A percentile compares a stretch with the other conserved stretches of the same genome.
These are phyloP conservation scores for Trametes cubensis DNA, from an alignment of 768 basidiomycete genomes.

Conservation along the genomic window DNA sequence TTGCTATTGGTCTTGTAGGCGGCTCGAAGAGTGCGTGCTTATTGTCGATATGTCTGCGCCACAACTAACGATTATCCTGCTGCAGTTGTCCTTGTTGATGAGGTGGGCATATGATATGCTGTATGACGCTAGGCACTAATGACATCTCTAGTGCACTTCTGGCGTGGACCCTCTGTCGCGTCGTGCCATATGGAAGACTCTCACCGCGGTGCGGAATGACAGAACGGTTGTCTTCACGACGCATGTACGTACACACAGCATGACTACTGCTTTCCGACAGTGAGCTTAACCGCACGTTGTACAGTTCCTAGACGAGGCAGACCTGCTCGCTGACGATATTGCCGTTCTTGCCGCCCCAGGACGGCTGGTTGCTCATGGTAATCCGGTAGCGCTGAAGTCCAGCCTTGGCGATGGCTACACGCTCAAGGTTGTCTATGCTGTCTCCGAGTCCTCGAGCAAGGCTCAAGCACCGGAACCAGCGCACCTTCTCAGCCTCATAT, in stretches of 20 bases:
- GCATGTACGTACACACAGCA: conserved; percentile 61
- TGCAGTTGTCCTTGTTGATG: conserved; percentile 31
- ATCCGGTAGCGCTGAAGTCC: conserved; percentile 73
- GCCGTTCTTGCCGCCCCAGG: conserved; percentile 77
- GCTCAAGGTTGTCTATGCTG: conserved; percentile 61
- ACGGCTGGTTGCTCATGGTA: conserved; percentile 71
- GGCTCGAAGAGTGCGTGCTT: conserved; percentile 65
- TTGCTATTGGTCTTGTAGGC: conserved; percentile 77
- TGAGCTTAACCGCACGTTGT: conserved; percentile 33
- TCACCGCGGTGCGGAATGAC: conserved; percentile 67
- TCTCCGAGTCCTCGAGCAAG: conserved; percentile 46
- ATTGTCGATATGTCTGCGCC: conserved; percentile 42
- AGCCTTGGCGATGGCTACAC: conserved; percentile 74
- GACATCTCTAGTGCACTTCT: conserved; percentile 55
- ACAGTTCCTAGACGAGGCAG: conserved; percentile 78
- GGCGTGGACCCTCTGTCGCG: conserved; percentile 83
- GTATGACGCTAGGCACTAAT: neutral
- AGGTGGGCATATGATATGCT: conserved; percentile 20
- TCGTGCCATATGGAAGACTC: conserved; percentile 73
- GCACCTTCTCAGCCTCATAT: conserved; percentile 28
- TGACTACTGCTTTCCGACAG: neutral
- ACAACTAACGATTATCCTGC: conserved; percentile 37
- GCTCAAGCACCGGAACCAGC: conserved; percentile 26
- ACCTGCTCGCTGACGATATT: conserved; percentile 75
- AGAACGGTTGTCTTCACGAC: conserved; percentile 78